phyloP scores from a whole-genome alignment of 2,329 filamentous ascomycete species.

The Aspergillus sp. region DNA sequence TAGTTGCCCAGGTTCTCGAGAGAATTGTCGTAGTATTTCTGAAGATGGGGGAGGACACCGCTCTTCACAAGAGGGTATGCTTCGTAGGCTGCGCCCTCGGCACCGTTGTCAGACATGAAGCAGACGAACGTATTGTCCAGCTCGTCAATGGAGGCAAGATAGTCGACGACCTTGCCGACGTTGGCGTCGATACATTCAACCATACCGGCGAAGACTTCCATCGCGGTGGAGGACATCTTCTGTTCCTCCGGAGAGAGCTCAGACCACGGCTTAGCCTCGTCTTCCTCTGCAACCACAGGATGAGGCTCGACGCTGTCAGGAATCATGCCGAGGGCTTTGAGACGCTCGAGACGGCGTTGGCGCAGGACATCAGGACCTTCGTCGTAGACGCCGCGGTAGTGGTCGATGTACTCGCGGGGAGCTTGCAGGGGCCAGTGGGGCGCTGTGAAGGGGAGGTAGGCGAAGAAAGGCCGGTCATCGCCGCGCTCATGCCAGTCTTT shows the following conservation, averaged over 20 bases:
- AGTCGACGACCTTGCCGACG: conserved; percentile 60
- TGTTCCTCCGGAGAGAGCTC: conserved; percentile 42
- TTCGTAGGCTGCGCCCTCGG: conserved; percentile 61
- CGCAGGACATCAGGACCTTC: conserved; percentile 62
- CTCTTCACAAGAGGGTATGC: conserved; percentile 60
- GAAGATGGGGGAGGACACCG: conserved; percentile 56
- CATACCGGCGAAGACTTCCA: conserved; percentile 67
- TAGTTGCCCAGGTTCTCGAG: conserved; percentile 48
- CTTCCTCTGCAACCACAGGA: conserved; percentile 46
- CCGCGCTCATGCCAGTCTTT: conserved; percentile 49
- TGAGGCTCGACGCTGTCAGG: conserved; percentile 47
- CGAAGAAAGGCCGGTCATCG: conserved; percentile 57
- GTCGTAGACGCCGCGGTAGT: conserved; percentile 63
- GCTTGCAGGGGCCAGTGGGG: conserved; percentile 67
- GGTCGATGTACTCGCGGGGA: conserved; percentile 56
- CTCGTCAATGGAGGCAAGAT: conserved; percentile 59
- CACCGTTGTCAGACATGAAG: conserved; percentile 66
- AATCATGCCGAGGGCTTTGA: conserved; percentile 61
- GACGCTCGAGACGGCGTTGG: conserved; percentile 53
- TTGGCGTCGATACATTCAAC: conserved; percentile 64
- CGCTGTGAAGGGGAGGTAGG: conserved; percentile 62
- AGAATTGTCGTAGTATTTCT: conserved; percentile 60
- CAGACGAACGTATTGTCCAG: conserved; percentile 65
- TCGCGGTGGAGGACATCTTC: conserved; percentile 50
- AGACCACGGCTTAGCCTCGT: conserved; percentile 49